Percentiles rank a stretch among this genome's conserved stretches.
phyloP scores from a whole-genome alignment of 805 yeast species.

The Wickerhamomyces chambardii region DNA sequence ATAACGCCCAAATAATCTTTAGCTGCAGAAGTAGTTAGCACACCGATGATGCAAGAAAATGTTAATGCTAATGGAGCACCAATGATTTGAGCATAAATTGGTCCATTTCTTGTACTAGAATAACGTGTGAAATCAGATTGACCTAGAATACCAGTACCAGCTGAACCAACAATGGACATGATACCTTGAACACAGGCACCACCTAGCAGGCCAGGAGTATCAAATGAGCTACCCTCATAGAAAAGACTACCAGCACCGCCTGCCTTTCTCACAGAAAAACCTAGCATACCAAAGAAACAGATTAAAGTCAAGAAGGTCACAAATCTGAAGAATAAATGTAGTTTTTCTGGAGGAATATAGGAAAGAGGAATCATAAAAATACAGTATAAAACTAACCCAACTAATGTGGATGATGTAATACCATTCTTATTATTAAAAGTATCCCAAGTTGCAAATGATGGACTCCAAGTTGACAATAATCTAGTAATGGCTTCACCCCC shows the following conservation, averaged over 20 bases:
- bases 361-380: constrained; percentile 19
- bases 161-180: constrained; percentile 15
- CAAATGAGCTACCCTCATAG: constrained; percentile 2
- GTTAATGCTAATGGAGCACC: constrained; percentile 19
- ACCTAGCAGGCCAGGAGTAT: constrained; percentile 8
- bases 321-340: constrained; percentile 16
- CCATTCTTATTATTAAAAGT: constrained; percentile 20
- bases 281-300: constrained; percentile 22
- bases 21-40: constrained; percentile 21
- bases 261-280: constrained; percentile 17
- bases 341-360: constrained; percentile 22
- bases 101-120: constrained; percentile 14
- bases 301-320: constrained; percentile 17
- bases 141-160: constrained; percentile 21
- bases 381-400: constrained; percentile 30
- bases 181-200: constrained; percentile 23
- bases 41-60: constrained; percentile 21
- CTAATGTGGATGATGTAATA: constrained; percentile 27
- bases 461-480: constrained; percentile 17
- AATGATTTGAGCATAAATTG: constrained; percentile 16
- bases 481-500: constrained; percentile 27
- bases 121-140: constrained; percentile 26
- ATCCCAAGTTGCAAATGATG: constrained; percentile 14
- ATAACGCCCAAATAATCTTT: constrained; percentile 16
- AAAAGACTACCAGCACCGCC: constrained; percentile 19